Percentiles rank a stretch among this genome's conserved stretches.
Conservation (phyloP, 2,329 filamentous ascomycete species). For the Pseudocercospora crystallina region DNA sequence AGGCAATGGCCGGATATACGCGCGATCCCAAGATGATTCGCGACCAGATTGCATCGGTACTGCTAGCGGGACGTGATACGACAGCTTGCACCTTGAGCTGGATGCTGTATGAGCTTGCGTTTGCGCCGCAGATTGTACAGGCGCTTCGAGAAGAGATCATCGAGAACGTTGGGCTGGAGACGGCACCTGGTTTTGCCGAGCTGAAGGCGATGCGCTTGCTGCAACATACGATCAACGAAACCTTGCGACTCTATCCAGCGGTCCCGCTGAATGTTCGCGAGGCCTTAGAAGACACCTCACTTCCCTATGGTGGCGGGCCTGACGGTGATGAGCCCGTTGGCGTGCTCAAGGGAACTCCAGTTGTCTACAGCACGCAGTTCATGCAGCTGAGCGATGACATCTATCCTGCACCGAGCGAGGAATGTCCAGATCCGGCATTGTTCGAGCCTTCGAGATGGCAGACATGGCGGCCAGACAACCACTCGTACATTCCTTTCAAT, state of each 20-base stretch:
- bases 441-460: constrained; percentile 39
- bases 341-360: constrained; percentile 44
- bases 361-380: constrained; percentile 26
- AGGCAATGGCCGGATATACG: constrained; percentile 17
- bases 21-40: constrained; percentile 20
- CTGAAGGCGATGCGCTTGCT: constrained; percentile 46
- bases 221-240: too few relatives aligned
- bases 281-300: constrained; percentile 49
- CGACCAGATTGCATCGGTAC: constrained; percentile 41
- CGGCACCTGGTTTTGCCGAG: too few relatives aligned
- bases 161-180: constrained; percentile 40
- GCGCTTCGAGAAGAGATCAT: constrained; percentile 23
- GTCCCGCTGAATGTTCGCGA: constrained; percentile 61
- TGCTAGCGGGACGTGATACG: constrained; percentile 58
- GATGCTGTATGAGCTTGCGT: too few relatives aligned
- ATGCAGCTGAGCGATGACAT: too few relatives aligned
- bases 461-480: constrained; percentile 8
- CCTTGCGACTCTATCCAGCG: constrained; percentile 68
- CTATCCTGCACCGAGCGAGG: constrained; percentile 63
- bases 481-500: constrained; percentile 41
- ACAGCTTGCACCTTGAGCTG: constrained; percentile 52
- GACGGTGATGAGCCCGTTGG: constrained; percentile 51
- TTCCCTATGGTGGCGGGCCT: constrained; percentile 50
- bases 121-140: constrained; percentile 24
- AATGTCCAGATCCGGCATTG: constrained; percentile 44